Evolutionary conservation across 257 asterid species (phyloP).

Genomic region (Solanum chmielewskii): DNA sequence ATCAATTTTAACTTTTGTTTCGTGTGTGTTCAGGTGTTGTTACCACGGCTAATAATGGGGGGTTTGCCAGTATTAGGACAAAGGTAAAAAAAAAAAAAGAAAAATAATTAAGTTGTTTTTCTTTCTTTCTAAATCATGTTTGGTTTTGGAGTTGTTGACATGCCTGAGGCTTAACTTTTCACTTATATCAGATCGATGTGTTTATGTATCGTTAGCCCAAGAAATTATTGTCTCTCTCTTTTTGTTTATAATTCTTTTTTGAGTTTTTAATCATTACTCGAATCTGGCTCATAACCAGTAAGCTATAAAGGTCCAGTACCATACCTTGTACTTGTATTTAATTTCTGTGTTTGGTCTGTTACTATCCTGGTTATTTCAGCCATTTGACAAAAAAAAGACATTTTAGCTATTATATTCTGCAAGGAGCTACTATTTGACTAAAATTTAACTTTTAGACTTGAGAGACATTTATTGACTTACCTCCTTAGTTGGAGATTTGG

Average conservation of each 20-base stretch:
- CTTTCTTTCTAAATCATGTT: neutral
- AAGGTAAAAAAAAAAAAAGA: conserved; percentile 18
- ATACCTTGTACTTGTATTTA: neutral
- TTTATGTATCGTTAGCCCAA: neutral
- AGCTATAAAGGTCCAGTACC: neutral
- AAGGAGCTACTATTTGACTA: neutral
- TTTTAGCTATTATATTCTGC: neutral
- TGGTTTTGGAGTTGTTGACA: neutral
- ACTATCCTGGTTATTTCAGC: neutral
- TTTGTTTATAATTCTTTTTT: neutral
- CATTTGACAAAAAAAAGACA: neutral
- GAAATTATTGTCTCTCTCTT: neutral
- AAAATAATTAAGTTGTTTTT: neutral
- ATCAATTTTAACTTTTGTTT: neutral
- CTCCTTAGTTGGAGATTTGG: neutral
- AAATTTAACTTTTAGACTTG: neutral
- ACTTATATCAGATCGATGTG: neutral
- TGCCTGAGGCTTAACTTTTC: neutral
- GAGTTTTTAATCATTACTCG: neutral
- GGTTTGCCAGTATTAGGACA: conserved; percentile 85
- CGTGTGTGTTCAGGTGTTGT: conserved; percentile 44
- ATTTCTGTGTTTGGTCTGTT: neutral
- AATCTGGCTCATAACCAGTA: neutral
- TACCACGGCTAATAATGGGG: conserved; percentile 93
- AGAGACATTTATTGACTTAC: neutral